Evolutionary conservation across 768 basidiomycete genomes (phyloP), one percentile per base, ranked within the genome.

Genomic region (Lentinus tigrinus): DNA sequence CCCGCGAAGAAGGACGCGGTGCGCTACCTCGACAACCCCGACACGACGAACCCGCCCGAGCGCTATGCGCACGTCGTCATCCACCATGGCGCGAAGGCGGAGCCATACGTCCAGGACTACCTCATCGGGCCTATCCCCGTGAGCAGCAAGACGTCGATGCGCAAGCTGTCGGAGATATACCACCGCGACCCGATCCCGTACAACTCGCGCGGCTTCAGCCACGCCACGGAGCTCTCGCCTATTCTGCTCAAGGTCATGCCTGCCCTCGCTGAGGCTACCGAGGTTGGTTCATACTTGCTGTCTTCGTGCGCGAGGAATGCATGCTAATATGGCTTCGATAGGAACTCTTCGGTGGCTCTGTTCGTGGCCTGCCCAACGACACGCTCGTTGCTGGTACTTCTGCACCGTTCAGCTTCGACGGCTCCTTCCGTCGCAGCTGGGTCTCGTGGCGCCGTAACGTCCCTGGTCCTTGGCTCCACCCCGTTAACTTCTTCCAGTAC

Each of bases 401-500:
- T 37, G 84, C 78, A 0, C 85, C 85, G 2, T 78, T 82, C 66
- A 80, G 81, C 50, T 85, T 80, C 62, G 85, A 87, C 62, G 85
- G 85, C 7, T 71, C 75, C 14, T 86, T 84, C 75, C 76, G 85
- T 47, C 75, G 83, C 14, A 63, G 75, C 31, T 85, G 83, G 84
- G 60, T 82, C 27, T 73, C 74, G 13, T 81, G 80, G 76, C 73
- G 77, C 42, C 74, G 75, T 46, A 84, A 81, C 61, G 66, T 72
- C 1, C 74, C 84, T 4, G 84, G 82, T 0, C 72, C 77, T 0
- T 86, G 70, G 64, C 72, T 86, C n/a, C 80, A 81, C 49, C 80
- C 83, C 10, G 65, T 85, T 19, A 76, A 77, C 59, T 79, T 85
- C 65, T 84, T 79, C 67, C 76, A 78, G 46, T 86, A 87, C 62